Evolutionary conservation across 208 protist species (phyloP).

Genomic region (Leishmania arabica): DNA sequence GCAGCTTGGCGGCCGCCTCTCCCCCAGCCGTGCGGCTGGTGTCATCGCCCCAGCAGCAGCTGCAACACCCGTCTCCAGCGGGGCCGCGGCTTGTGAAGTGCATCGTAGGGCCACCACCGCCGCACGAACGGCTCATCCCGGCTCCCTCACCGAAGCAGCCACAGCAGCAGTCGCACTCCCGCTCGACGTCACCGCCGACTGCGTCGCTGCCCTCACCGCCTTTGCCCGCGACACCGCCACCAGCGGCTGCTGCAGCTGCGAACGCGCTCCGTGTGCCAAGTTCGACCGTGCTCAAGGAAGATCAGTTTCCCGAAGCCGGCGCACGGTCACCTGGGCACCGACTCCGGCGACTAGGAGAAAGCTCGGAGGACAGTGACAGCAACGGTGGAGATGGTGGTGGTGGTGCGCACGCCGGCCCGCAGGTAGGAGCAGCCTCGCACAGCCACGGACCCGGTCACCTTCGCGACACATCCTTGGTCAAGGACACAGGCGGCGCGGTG

Average conservation of each 20-base stretch:
- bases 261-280: constrained; percentile 19
- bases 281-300: constrained; percentile 24
- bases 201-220: not conserved
- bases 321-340: constrained; percentile 12
- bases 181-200: not conserved
- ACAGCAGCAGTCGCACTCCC: not conserved
- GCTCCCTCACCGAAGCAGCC: not conserved
- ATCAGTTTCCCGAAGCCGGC: constrained; percentile 15
- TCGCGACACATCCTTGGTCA: not conserved
- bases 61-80: not conserved
- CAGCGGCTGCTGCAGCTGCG: not conserved
- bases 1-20: not conserved
- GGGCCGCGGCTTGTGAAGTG: constrained; percentile 8
- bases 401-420: not conserved
- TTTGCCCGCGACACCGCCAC: not conserved
- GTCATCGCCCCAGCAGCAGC: not conserved
- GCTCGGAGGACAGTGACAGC: constrained; percentile 20
- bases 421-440: not conserved
- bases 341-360: constrained; percentile 20
- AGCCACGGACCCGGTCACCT: not conserved
- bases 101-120: constrained; percentile 12
- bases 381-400: not conserved
- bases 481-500: not conserved
- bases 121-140: not conserved
- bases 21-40: not conserved